Conservation (phyloP, 2,329 filamentous ascomycete species). For the Exophiala oligosperma region DNA sequence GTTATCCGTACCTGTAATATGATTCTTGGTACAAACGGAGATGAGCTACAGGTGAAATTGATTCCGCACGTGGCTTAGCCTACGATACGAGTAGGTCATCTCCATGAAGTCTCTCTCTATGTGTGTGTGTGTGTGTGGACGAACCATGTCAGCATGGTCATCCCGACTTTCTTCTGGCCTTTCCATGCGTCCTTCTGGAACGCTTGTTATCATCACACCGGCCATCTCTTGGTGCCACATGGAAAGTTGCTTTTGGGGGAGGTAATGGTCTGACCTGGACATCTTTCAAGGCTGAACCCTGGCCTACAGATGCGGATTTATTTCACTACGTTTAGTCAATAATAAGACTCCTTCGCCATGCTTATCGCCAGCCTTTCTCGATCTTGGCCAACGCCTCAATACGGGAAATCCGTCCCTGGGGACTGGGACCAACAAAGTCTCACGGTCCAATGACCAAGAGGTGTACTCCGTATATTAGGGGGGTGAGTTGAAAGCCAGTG, state of each 20-base stretch:
- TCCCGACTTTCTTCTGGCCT: too few species aligned
- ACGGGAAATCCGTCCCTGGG: not conserved
- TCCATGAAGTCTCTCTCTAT: not conserved
- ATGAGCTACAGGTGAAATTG: not conserved
- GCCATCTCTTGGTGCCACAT: too few species aligned
- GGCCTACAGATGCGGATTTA: too few species aligned
- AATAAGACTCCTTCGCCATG: not conserved
- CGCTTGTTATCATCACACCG: too few species aligned
- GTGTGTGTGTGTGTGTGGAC: too few species aligned
- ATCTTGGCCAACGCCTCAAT: constrained; percentile 1
- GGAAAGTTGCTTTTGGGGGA: too few species aligned
- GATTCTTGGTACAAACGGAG: not conserved
- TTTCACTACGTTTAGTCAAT: constrained; percentile 1
- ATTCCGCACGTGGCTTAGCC: not conserved
- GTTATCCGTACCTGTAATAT: not conserved
- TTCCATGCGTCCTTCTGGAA: too few species aligned
- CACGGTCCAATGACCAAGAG: too few species aligned
- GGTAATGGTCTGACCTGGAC: too few species aligned
- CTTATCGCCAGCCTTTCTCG: constrained; percentile 11
- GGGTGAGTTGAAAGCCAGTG: not conserved
- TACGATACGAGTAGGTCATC: not conserved
- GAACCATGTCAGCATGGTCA: too few species aligned
- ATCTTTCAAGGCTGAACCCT: not conserved
- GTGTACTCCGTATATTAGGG: too few species aligned
- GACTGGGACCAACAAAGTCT: not conserved